phyloP scores from a whole-genome alignment of 23 red algal species.

The Gracilaria caudata region DNA sequence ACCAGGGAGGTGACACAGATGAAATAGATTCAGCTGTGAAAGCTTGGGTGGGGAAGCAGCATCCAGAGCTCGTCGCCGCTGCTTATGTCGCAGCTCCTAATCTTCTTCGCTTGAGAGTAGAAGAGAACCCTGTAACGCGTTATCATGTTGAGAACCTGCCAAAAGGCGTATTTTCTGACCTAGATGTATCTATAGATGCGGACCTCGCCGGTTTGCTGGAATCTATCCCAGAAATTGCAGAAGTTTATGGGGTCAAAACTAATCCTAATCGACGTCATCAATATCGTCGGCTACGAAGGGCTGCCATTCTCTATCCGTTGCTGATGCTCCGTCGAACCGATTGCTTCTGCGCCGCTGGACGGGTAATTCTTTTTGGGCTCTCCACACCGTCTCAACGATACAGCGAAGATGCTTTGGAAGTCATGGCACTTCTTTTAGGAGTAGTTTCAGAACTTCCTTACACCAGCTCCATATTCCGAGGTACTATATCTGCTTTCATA shows the following conservation, averaged over 20 bases:
- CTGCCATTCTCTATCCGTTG: conserved; percentile 3
- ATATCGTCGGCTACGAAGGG: not conserved
- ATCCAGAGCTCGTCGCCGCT: conserved; percentile 13
- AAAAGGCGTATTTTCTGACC: not conserved
- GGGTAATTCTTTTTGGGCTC: not conserved
- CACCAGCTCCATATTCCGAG: not conserved
- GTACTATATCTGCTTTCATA: not conserved
- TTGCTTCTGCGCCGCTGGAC: conserved; percentile 16
- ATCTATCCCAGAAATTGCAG: conserved; percentile 26
- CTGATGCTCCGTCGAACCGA: conserved; percentile 21
- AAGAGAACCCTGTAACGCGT: not conserved
- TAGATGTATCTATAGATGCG: conserved; percentile 4
- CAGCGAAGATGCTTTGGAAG: not conserved
- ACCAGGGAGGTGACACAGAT: not conserved
- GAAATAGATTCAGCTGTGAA: not conserved
- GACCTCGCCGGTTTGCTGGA: not conserved
- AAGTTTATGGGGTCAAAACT: not conserved
- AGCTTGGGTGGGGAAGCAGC: not conserved
- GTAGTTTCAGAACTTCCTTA: conserved; percentile 1
- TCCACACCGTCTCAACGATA: not conserved
- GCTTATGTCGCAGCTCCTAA: conserved; percentile 1
- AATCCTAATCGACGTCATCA: not conserved
- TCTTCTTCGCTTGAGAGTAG: not conserved
- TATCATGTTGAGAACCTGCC: not conserved
- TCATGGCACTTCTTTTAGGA: not conserved